Conservation (phyloP, 768 basidiomycete genomes). For the Calocybe indica region DNA sequence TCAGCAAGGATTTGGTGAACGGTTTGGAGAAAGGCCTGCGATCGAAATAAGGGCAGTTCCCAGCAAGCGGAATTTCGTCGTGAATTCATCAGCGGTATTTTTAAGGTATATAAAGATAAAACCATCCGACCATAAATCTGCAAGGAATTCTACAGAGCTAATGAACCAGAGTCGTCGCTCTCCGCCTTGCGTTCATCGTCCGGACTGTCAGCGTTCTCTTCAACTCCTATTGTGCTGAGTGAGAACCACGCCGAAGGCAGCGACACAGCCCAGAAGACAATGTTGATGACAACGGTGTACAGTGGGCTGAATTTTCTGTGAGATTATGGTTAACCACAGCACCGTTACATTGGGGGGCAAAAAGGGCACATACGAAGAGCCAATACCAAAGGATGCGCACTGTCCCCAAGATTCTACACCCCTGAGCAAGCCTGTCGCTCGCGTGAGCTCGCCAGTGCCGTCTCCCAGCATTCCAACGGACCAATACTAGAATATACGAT, state of each 20-base stretch:
- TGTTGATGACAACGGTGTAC: conserved; percentile 10
- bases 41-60: no score
- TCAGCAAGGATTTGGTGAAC: conserved; percentile 7
- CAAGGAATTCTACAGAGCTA: no score
- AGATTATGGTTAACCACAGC: background rate
- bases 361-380: conserved; percentile 10
- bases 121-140: no score
- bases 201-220: no score
- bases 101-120: no score
- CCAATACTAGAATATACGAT: conserved; percentile 5
- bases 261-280: conserved; percentile 9
- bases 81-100: no score
- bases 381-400: conserved; percentile 12
- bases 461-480: conserved; percentile 9
- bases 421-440: conserved; percentile 10
- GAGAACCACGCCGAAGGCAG: conserved; percentile 9
- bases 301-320: conserved; percentile 10
- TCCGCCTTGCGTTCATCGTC: no score
- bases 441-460: conserved; percentile 10
- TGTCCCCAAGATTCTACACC: conserved; percentile 13
- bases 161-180: no score
- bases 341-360: background rate
- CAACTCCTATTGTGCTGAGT: conserved; percentile 5
- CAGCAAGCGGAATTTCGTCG: no score
- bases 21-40: conserved; percentile 9